Conservation (phyloP, 106 monocot genomes). For the Triglochin maritima region DNA sequence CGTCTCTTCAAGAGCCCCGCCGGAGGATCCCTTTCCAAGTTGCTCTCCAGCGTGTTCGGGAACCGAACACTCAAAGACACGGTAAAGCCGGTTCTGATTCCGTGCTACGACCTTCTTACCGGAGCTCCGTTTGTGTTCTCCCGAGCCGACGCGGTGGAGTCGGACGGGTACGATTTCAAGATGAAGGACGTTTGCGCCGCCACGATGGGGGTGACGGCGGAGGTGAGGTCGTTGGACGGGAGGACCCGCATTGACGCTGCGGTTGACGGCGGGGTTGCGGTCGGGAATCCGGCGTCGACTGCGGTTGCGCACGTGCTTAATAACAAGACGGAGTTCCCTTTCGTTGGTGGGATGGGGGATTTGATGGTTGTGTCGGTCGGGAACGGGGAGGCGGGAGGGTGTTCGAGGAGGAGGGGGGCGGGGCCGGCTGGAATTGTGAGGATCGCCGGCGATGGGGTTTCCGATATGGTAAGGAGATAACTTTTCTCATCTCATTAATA, state of each 20-base stretch:
- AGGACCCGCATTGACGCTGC: constrained; percentile 26
- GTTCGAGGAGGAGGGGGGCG: background rate
- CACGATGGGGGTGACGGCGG: constrained; percentile 21
- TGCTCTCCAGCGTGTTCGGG: constrained; percentile 20
- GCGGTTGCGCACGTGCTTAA: constrained; percentile 92
- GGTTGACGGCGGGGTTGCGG: constrained; percentile 34
- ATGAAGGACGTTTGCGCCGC: constrained; percentile 61
- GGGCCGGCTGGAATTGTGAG: constrained; percentile 28
- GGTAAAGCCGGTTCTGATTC: constrained; percentile 58
- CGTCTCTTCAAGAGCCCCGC: background rate
- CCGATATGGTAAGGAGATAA: constrained; percentile 39
- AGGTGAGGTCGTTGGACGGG: constrained; percentile 35
- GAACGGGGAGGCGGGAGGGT: constrained; percentile 13
- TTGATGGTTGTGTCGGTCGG: constrained; percentile 64
- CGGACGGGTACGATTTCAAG: constrained; percentile 46
- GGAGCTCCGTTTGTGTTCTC: constrained; percentile 77
- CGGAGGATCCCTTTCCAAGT: background rate
- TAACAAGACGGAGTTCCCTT: constrained; percentile 83
- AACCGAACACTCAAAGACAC: constrained; percentile 60
- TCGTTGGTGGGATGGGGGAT: constrained; percentile 46
- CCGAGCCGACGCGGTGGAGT: constrained; percentile 70
- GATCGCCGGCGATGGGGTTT: constrained; percentile 52
- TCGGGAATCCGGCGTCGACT: constrained; percentile 67
- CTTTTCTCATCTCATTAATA: background rate
- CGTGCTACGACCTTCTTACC: constrained; percentile 72